Base-by-base conservation (phyloP, 148 eudicot genomes). In the Vaccinium macrocarpon region DNA sequence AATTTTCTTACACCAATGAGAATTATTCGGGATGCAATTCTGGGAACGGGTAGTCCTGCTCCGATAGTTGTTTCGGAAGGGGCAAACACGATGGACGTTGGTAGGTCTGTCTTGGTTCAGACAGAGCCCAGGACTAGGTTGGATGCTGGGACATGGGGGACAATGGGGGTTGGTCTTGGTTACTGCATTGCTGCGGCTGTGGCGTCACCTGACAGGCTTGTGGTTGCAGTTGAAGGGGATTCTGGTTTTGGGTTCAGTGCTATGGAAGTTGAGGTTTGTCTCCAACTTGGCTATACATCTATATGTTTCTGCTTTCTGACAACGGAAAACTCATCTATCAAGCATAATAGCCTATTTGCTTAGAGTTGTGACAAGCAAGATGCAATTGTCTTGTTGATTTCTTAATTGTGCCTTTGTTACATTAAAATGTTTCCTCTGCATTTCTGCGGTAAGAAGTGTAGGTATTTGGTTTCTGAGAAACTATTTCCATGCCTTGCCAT, bases 121-220 rank as follows among this genome's bases (percentile, higher is more conserved):
- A 92, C 86, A 78, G 99, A 97, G 94, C 98, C 99, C 29, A 88
- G 99, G 91, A 97, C 98, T 66, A 93, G 99, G 90, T 84, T 97
- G 87, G 99, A 97, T 91, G 98, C 99, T 1, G 99, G 99, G 82
- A 97, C 99, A 8, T 97, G 99, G 99, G 99, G 99, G 76, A 97
- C 99, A 0, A 97, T 97, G 99, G 99, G 99, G 19, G 99, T 97
- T 77, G 99, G 99, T 66, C 88, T 97, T 42, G 99, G 99, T 27
- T 97, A 97, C 78, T 97, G 99, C 86, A 97, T 97, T 90, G 99
- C 99, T 25, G 99, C 99, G 74, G 98, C 99, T 3, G 97, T 92
- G 61, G 99, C 99, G 48, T 92, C 92, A n/a, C 99, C 99, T 85
- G 98, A 89, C 48, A 86, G 99, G 77, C 92, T 97, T 76, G 99